Base-by-base conservation (phyloP, 2,329 filamentous ascomycete genomes). In the Phialophora chinensis region DNA sequence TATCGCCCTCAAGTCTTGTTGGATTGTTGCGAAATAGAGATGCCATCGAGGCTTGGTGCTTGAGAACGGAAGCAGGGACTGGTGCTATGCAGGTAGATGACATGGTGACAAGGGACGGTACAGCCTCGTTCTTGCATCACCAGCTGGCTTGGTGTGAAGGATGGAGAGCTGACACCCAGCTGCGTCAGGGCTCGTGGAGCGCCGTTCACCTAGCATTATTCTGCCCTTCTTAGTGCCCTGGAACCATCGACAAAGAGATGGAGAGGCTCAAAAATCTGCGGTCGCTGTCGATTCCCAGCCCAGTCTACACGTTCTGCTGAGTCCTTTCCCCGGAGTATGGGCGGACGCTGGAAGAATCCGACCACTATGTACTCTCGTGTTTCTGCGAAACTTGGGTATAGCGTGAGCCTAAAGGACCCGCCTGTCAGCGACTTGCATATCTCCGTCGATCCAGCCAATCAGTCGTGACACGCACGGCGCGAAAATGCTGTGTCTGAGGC, bases 361-460 rank as follows among this genome's bases (percentile, higher is more conserved):
- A 7, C 38, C 38, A 20, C 5, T 44, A 44, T 44, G 17, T 44
- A 7, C 4, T n/a, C 38, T 17, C 38, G 17, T 42, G 2, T n/a
- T 42, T n/a, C 4, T 17, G 7, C 38, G 17, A n/a, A n/a, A 44
- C 14, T 42, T 4, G 14, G 33, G 12, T 42, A 14, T 14, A 42
- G 6, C 1, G 38, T 17, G 38, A n/a, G 38, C 17, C 38, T 44
- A 6, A n/a, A 44, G 38, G 38, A n/a, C 14, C 57, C 57, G 31
- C 42, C 14, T 60, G 57, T 60, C 57, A 60, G 57, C 57, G 12
- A 33, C 44, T 12, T 60, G 57, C 57, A 52, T 60, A 27, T 33
- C 42, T 23, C 27, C 42, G 38, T 23, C 1, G 6, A n/a, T 5
- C 2, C 38, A 44, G 38, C 38, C 38, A 44, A 44, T 44, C 38